phyloP scores from a whole-genome alignment of 257 asterid genomes.

The Prunella vulgaris region DNA sequence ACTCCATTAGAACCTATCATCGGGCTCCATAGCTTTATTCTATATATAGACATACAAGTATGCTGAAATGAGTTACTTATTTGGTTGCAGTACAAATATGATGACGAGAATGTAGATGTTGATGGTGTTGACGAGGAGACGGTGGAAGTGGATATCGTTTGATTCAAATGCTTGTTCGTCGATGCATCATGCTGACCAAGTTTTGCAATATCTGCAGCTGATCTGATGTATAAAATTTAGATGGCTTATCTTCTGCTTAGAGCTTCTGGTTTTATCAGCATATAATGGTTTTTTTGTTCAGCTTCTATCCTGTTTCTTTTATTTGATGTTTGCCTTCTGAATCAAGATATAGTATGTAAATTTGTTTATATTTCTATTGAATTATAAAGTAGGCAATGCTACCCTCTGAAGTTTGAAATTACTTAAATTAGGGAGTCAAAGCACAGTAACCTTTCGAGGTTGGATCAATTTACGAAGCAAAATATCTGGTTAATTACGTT shows the following conservation, averaged over 20 bases:
- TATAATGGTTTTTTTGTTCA: background rate
- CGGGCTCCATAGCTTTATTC: background rate
- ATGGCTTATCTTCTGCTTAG: background rate
- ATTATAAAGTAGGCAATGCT: background rate
- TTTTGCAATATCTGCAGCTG: constrained; percentile 11
- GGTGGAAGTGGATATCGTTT: constrained; percentile 64
- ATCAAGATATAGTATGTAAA: background rate
- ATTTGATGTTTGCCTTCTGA: background rate
- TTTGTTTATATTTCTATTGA: background rate
- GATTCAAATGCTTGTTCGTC: constrained; percentile 17
- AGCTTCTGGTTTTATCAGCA: background rate
- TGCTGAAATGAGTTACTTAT: constrained; percentile 20
- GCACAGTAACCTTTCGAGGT: no score
- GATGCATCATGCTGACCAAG: constrained; percentile 3
- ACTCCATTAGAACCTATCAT: no score
- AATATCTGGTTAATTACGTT: no score
- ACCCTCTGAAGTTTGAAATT: no score
- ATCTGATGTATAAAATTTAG: constrained; percentile 7
- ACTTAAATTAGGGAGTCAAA: no score
- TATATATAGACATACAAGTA: background rate
- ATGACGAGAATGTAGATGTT: constrained; percentile 45
- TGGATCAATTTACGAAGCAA: no score
- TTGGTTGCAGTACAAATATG: constrained; percentile 60
- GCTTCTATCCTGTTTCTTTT: background rate
- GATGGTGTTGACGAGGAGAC: constrained; percentile 60